Percentiles rank a stretch among this genome's conserved stretches.
Conservation (phyloP, 2,329 filamentous ascomycete genomes). For the Colletotrichum endophyticum region DNA sequence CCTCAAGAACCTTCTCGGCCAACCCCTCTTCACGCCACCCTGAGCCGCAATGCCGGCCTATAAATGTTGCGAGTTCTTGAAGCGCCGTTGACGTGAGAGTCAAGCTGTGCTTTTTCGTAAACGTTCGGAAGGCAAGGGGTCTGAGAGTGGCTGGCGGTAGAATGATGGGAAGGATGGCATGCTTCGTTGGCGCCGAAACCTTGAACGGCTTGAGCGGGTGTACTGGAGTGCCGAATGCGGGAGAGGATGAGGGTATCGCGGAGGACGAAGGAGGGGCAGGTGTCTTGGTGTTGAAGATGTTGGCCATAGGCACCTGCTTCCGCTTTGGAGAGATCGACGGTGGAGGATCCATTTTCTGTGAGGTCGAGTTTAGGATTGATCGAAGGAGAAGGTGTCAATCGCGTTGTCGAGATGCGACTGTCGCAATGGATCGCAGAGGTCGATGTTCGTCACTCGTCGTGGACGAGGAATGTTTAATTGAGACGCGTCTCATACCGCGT, state of each 20-base stretch:
- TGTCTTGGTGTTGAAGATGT: constrained; percentile 44
- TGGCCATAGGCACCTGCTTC: constrained; percentile 35
- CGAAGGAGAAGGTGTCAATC: neutral
- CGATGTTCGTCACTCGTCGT: neutral
- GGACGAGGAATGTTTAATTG: constrained; percentile 16
- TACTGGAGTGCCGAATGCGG: constrained; percentile 85
- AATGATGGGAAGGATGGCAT: constrained; percentile 81
- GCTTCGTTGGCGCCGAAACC: constrained; percentile 50
- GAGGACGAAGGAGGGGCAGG: constrained; percentile 47
- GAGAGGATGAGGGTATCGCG: constrained; percentile 84
- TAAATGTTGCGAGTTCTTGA: constrained; percentile 83
- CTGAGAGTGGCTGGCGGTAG: constrained; percentile 86
- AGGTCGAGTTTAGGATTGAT: neutral
- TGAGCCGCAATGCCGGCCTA: constrained; percentile 92
- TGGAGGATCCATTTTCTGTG: constrained; percentile 35
- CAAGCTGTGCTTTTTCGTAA: constrained; percentile 96
- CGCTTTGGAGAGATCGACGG: constrained; percentile 21
- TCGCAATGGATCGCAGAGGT: neutral
- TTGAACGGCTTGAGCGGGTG: constrained; percentile 75
- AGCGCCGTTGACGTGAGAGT: constrained; percentile 89
- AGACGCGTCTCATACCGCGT: constrained; percentile 19
- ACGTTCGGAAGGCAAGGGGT: constrained; percentile 90
- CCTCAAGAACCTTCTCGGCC: constrained; percentile 90
- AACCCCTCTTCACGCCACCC: constrained; percentile 96
- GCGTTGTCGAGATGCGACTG: neutral